Evolutionary conservation across 2,329 filamentous ascomycete species (phyloP), one percentile per base, ranked within the genome.

Genomic region (Dactylellina cionopaga): DNA sequence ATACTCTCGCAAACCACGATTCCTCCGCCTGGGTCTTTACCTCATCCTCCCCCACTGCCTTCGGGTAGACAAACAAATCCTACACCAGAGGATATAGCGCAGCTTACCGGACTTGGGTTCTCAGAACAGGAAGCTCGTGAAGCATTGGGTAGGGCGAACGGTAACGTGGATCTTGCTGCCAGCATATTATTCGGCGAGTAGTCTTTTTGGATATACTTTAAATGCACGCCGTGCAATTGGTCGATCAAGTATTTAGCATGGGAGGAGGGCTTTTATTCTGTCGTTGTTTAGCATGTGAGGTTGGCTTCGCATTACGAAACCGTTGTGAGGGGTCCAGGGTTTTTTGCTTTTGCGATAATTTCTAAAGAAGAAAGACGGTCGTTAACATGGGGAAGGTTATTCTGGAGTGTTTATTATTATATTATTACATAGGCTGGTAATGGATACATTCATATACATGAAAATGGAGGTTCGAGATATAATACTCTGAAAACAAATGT

Each of bases 121-220:
- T 87, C 89, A 1, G 85, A 89, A 58, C 86, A 90, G 72, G 86
- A 92, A 76, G 94, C 93, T 0, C 85, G 95, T 56, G 88, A 90
- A 70, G 92, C 93, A 1, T 83, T 99, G 55, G 87, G 92, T 77
- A 91, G 92, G 27, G 91, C 91, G 13, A 88, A 88, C 17, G 94
- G 95, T 17, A 91, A 98, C 78, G 87, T 97, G 5, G 92, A 98
- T 74, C 87, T 89, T 75, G 94, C 94, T n/a, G 93, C 92, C 47
- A 89, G 90, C 51, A 84, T 96, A 74, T 85, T 97, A 56, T 92
- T 88, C 62, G 55, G 52, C 33, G 65, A 65, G 52, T 44, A 46
- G n/a, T 55, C 33, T 58, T 29, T 62, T 25, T 49, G 25, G 22
- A 44, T 44, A 43, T 19, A 17, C 24, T 22, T 58, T 58, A 63